phyloP scores from a whole-genome alignment of 2,329 filamentous ascomycete species.

The Aspergillus novoparasiticus region DNA sequence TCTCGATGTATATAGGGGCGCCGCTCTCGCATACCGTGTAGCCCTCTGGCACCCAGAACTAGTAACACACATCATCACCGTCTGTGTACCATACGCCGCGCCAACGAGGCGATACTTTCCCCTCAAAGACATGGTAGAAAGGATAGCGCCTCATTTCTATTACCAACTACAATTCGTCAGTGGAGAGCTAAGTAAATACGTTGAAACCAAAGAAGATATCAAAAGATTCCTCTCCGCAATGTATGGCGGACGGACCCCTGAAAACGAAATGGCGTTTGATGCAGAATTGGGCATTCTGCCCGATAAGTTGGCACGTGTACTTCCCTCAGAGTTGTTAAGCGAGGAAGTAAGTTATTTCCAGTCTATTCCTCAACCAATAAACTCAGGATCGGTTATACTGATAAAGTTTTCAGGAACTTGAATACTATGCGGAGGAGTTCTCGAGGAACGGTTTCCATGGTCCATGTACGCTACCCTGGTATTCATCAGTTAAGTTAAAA shows the following conservation, averaged over 20 bases:
- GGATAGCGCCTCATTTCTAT: slow-evolving; percentile 66
- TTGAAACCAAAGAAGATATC: slow-evolving; percentile 64
- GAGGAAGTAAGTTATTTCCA: slow-evolving; percentile 53
- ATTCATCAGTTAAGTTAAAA: background rate
- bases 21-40: slow-evolving; percentile 72
- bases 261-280: slow-evolving; percentile 61
- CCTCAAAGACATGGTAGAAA: slow-evolving; percentile 61
- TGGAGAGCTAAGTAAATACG: slow-evolving; percentile 63
- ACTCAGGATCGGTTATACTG: background rate
- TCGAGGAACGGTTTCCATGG: slow-evolving; percentile 72
- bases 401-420: slow-evolving; percentile 58
- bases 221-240: slow-evolving; percentile 70
- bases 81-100: slow-evolving; percentile 74
- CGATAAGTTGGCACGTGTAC: slow-evolving; percentile 62
- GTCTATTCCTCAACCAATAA: background rate
- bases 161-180: slow-evolving; percentile 84
- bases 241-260: slow-evolving; percentile 66
- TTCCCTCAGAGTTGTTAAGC: slow-evolving; percentile 61
- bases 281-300: slow-evolving; percentile 65
- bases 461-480: slow-evolving; percentile 54
- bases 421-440: slow-evolving; percentile 76
- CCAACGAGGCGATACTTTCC: slow-evolving; percentile 58
- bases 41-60: slow-evolving; percentile 73
- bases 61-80: slow-evolving; percentile 72
- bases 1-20: slow-evolving; percentile 61